phyloP scores from a whole-genome alignment of 805 yeast species.

The Blastobotrys attinorum region DNA sequence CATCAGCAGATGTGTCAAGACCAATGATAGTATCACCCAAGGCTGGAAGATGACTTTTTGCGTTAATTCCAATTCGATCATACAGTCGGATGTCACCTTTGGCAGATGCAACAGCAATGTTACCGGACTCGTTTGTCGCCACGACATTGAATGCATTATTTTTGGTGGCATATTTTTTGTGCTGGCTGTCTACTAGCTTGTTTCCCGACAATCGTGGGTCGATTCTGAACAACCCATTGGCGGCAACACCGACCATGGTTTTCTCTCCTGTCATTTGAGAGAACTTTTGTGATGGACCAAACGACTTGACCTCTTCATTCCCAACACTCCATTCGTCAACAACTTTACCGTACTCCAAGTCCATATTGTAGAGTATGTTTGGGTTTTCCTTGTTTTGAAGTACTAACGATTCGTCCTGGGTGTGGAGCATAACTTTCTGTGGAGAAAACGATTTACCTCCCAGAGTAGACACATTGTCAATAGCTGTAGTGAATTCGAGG shows the following conservation, averaged over 20 bases:
- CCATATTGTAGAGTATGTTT: slow-evolving; percentile 59
- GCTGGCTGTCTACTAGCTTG: slow-evolving; percentile 52
- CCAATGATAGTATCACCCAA: slow-evolving; percentile 68
- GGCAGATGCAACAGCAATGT: slow-evolving; percentile 65
- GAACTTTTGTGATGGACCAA: slow-evolving; percentile 66
- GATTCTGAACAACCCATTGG: slow-evolving; percentile 58
- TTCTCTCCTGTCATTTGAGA: slow-evolving; percentile 68
- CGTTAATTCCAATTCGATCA: slow-evolving; percentile 64
- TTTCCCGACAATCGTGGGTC: slow-evolving; percentile 66
- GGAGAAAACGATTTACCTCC: slow-evolving; percentile 50
- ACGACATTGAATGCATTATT: slow-evolving; percentile 45
- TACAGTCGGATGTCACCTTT: slow-evolving; percentile 72
- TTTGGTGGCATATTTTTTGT: slow-evolving; percentile 48
- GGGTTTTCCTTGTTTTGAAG: slow-evolving; percentile 45
- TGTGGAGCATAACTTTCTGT: slow-evolving; percentile 63
- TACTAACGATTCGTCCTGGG: slow-evolving; percentile 61
- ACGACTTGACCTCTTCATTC: slow-evolving; percentile 43
- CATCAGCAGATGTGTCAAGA: slow-evolving; percentile 67
- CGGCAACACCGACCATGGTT: slow-evolving; percentile 63
- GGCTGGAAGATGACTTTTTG: slow-evolving; percentile 75
- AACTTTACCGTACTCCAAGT: slow-evolving; percentile 66
- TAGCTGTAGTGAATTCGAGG: slow-evolving; percentile 59
- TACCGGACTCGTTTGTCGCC: slow-evolving; percentile 67
- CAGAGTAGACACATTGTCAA: slow-evolving; percentile 47
- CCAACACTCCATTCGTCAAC: slow-evolving; percentile 77